phyloP scores from a whole-genome alignment of 345 rosid genomes.

The Luvunga scandens region DNA sequence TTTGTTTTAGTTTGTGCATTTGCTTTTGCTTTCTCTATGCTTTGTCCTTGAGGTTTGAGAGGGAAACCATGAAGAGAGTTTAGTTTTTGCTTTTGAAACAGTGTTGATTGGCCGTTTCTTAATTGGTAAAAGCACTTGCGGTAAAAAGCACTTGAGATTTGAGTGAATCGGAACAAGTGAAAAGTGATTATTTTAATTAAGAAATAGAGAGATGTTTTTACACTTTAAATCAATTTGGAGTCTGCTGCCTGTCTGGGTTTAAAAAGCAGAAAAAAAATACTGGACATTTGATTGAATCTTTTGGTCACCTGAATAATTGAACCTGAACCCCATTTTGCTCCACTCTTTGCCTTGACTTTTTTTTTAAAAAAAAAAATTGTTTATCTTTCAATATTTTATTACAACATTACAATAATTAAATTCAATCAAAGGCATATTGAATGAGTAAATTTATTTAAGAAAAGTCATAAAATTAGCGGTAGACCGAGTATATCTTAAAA shows the following conservation, averaged over 20 bases:
- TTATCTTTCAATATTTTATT: not conserved
- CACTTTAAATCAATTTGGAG: not conserved
- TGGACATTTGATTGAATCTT: not conserved
- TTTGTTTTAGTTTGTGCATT: not conserved
- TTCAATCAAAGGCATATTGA: no score
- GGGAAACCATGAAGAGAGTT: no score
- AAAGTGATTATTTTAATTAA: not conserved
- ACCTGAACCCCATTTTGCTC: not conserved
- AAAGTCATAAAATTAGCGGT: no score
- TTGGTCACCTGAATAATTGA: not conserved
- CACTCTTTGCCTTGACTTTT: not conserved
- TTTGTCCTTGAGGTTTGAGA: not conserved
- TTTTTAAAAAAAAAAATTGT: fast-evolving
- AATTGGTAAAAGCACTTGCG: not conserved
- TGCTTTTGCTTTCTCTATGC: not conserved
- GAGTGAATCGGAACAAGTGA: not conserved
- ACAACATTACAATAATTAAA: no score
- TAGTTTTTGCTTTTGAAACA: not conserved
- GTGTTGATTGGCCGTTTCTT: not conserved
- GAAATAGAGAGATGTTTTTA: not conserved
- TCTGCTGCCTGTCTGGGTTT: no score
- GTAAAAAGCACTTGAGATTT: no score
- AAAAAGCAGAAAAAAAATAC: not conserved
- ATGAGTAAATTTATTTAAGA: no score
- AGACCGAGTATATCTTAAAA: no score